Evolutionary conservation across 176 grass and related monocot genomes (phyloP).

Genomic region (Calamus simplicifolius): DNA sequence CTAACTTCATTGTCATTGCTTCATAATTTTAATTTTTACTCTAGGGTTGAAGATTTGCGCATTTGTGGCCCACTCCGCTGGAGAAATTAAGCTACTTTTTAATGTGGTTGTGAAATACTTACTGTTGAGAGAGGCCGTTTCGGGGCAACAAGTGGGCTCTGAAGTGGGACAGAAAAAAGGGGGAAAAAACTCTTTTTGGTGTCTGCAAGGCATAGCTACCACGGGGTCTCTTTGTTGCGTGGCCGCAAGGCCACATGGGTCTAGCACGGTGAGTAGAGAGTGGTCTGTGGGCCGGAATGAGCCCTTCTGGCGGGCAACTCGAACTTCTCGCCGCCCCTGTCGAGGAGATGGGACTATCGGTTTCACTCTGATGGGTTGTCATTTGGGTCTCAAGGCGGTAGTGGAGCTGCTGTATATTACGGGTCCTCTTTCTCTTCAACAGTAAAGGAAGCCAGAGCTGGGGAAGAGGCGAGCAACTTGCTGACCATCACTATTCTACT

Average conservation of each 20-base stretch:
- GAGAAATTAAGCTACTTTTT: too few relatives aligned
- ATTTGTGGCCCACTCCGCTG: too few relatives aligned
- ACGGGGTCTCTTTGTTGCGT: constrained; percentile 86
- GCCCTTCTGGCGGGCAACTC: constrained; percentile 35
- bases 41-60: too few relatives aligned
- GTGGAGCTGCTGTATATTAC: constrained; percentile 28
- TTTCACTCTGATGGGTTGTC: constrained; percentile 49
- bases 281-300: constrained; percentile 54
- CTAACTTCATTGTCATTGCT: too few relatives aligned
- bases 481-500: constrained; percentile 33
- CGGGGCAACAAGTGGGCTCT: too few relatives aligned
- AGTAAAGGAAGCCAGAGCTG: constrained; percentile 61
- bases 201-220: neutral
- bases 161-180: too few relatives aligned
- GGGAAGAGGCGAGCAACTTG: constrained; percentile 40
- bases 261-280: constrained; percentile 41
- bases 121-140: too few relatives aligned
- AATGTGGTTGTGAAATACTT: too few relatives aligned
- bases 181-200: too few relatives aligned
- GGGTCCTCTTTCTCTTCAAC: constrained; percentile 48
- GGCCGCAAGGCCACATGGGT: constrained; percentile 50
- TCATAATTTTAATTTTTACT: too few relatives aligned
- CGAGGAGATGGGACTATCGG: constrained; percentile 47
- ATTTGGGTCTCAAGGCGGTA: constrained; percentile 51
- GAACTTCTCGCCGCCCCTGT: constrained; percentile 47